phyloP scores from a whole-genome alignment of 2,329 filamentous ascomycete species.

The Alternaria viburni region DNA sequence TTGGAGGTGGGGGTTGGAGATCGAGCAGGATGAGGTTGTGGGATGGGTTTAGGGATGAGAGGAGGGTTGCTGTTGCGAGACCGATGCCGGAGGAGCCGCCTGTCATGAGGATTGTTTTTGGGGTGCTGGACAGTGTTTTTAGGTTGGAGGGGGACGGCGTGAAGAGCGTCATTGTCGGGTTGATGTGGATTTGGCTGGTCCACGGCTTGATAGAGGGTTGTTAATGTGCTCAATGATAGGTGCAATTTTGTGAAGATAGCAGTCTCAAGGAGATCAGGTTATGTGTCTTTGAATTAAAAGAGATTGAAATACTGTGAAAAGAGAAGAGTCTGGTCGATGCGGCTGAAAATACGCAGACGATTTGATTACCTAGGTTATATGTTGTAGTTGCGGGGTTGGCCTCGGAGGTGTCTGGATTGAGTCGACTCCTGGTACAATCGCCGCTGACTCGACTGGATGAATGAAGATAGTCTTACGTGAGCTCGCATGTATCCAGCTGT shows the following conservation, averaged over 20 bases:
- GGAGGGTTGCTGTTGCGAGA: slow-evolving; percentile 49
- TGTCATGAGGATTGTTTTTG: slow-evolving; percentile 49
- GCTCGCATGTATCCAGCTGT: background rate
- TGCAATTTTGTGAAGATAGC: background rate
- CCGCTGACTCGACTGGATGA: slow-evolving; percentile 4
- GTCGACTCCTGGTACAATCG: background rate
- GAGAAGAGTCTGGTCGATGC: background rate
- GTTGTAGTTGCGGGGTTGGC: slow-evolving; percentile 16
- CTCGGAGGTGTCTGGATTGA: background rate
- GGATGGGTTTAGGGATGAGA: slow-evolving; percentile 45
- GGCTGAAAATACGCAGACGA: background rate
- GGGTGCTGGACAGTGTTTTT: slow-evolving; percentile 26
- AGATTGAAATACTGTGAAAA: no score
- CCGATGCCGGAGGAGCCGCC: slow-evolving; percentile 51
- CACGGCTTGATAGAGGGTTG: no score
- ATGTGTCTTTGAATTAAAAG: no score
- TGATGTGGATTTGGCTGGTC: background rate
- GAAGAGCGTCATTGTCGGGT: slow-evolving; percentile 32
- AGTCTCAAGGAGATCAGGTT: no score
- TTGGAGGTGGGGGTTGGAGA: slow-evolving; percentile 43
- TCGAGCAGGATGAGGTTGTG: slow-evolving; percentile 54
- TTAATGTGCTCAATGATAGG: background rate
- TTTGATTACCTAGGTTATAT: slow-evolving; percentile 23
- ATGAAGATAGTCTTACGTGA: background rate
- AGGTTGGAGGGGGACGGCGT: slow-evolving; percentile 26